Evolutionary conservation across 225 moss, liverwort and hornwort species (phyloP), one percentile per base, ranked within the genome.

Genomic region (Takakia lepidozioides): DNA sequence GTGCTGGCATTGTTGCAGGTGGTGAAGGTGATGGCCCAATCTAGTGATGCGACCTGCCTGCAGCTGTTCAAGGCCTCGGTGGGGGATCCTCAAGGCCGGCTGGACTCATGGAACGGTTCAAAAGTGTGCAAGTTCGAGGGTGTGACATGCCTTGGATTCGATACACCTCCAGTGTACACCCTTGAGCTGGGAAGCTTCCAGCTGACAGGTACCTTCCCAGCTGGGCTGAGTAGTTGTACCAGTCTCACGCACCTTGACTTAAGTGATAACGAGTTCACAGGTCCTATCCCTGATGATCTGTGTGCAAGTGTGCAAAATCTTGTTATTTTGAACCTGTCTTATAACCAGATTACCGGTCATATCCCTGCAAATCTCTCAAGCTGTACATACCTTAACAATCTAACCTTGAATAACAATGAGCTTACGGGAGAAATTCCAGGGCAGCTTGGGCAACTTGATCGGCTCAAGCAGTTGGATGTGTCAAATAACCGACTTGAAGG

Each of bases 401-500:
- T 80, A 10, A 3, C 27, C 2, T 19, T 80, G 48, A 43, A 71
- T 8, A 27, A 71, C 50, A 80, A 80, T 39, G 9, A 14, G 2
- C 58, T 80, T 2, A 14, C 25, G 0, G 80, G 80, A 1, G 47
- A 51, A 23, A 54, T 80, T 29, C 75, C 80, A 1, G 30, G 54
- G 8, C 23, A 68, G 10, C 10, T 71, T 13, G 75, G 48, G 17
- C 44, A 32, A 2, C 50, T 61, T 16, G 49, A 34, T 1, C 74
- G 80, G 19, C 60, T 80, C 20, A 25, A 36, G 2, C 2, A 8
- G 1, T 46, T 80, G 46, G 19, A 26, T 35, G 48, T 80, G 15
- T 40, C 71, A 15, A 23, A 67, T 61, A 80, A 80, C 17, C 29
- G 54, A 10, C 60, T 80, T 13, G 54, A 52, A 0, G 80, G 80